Percentiles rank a stretch among this genome's conserved stretches.
Conservation (phyloP, 2,329 filamentous ascomycete genomes). For the Aspergillus melleus region DNA sequence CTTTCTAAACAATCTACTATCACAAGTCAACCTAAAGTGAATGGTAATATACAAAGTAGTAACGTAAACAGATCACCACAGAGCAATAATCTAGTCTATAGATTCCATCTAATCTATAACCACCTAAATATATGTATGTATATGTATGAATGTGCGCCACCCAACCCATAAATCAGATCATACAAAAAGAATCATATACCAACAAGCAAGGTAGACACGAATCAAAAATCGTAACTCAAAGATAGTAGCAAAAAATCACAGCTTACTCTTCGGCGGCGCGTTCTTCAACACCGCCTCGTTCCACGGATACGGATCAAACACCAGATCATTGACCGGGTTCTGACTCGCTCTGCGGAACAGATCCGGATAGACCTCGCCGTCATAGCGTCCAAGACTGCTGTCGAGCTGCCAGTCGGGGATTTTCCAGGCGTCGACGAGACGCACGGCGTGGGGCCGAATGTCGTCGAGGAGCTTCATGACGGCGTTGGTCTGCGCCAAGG, state of each 20-base stretch:
- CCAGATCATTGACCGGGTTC: constrained; percentile 71
- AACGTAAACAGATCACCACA: too few relatives aligned
- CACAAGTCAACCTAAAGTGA: too few relatives aligned
- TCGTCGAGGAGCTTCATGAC: constrained; percentile 71
- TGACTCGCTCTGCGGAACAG: constrained; percentile 71
- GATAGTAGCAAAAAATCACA: constrained; percentile 23
- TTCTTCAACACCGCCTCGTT: constrained; percentile 62
- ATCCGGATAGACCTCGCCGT: constrained; percentile 76
- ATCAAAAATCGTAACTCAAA: not conserved
- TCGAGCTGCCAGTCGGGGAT: constrained; percentile 79
- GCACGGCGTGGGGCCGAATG: constrained; percentile 70
- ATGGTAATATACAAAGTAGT: too few relatives aligned
- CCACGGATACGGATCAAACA: constrained; percentile 71
- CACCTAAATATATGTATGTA: too few relatives aligned
- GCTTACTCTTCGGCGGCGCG: constrained; percentile 39
- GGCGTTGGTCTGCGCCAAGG: constrained; percentile 64
- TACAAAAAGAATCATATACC: not conserved
- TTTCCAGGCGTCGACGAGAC: constrained; percentile 71
- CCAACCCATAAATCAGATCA: not conserved
- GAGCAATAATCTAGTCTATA: too few relatives aligned
- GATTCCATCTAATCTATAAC: too few relatives aligned
- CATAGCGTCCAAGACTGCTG: constrained; percentile 66
- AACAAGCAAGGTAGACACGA: not conserved
- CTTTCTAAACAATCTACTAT: too few relatives aligned
- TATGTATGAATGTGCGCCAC: too few relatives aligned